Percentiles rank a stretch among this genome's conserved stretches.
These are phyloP conservation scores for Backusella mclennaniae DNA, from an alignment of 192 early-diverging fungal genomes.

Conservation along the genomic window DNA sequence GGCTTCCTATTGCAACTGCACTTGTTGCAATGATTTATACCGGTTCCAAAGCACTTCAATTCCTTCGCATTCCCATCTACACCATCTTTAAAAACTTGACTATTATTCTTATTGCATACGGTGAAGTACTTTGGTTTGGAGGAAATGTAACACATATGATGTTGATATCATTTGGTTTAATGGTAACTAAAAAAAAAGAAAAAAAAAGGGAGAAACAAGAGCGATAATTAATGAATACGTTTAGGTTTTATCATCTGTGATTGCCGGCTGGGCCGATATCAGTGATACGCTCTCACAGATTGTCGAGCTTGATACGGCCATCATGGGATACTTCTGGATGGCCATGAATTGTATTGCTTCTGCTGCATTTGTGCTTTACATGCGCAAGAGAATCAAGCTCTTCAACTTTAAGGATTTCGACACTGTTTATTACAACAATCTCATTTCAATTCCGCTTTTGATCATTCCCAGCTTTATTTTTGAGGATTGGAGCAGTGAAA, in stretches of 20 bases:
- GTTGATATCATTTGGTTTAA: slow-evolving; percentile 79
- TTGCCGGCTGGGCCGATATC: slow-evolving; percentile 83
- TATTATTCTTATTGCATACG: slow-evolving; percentile 95
- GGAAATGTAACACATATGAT: slow-evolving; percentile 80
- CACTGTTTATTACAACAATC: slow-evolving; percentile 97
- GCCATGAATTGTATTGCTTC: slow-evolving; percentile 86
- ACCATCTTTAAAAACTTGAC: slow-evolving; percentile 99
- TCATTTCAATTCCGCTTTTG: slow-evolving; percentile 82
- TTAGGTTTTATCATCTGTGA: slow-evolving; percentile 78
- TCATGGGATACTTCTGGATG: slow-evolving; percentile 88
- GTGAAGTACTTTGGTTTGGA: slow-evolving; percentile 83
- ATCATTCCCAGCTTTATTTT: slow-evolving; percentile 63
- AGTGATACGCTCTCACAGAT: slow-evolving; percentile 32
- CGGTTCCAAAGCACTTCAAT: slow-evolving; percentile 91
- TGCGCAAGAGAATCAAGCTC: slow-evolving; percentile 88
- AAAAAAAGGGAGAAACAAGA: background rate
- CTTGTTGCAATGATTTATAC: slow-evolving; percentile 97
- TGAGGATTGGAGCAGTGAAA: slow-evolving; percentile 67
- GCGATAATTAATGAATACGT: background rate
- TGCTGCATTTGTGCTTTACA: slow-evolving; percentile 83
- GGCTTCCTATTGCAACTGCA: slow-evolving; percentile 84
- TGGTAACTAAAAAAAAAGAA: slow-evolving; percentile 43
- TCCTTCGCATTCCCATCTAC: slow-evolving; percentile 89
- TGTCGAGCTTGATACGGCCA: slow-evolving; percentile 38
- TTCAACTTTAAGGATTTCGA: slow-evolving; percentile 97